A percentile compares a stretch with the other conserved stretches of the same genome.
phyloP scores from a whole-genome alignment of 1,139 yeast species.

The Magnusiomyces sp. region DNA sequence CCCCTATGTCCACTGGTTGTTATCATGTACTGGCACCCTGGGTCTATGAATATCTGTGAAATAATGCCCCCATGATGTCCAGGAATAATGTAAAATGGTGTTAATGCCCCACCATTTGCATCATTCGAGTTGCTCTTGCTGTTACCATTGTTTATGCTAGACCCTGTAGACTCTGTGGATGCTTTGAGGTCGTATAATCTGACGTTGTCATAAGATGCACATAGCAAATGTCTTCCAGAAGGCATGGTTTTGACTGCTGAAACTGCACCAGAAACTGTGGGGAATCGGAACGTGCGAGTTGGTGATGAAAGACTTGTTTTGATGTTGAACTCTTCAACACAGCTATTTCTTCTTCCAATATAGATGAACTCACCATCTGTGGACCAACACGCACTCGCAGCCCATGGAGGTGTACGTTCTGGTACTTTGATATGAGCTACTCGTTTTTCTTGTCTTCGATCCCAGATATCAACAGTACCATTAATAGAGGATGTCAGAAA shows the following conservation, averaged over 20 bases:
- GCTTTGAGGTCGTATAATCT: slow-evolving; percentile 70
- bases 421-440: slow-evolving; percentile 55
- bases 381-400: slow-evolving; percentile 80
- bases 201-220: slow-evolving; percentile 87
- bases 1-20: slow-evolving; percentile 95
- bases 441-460: slow-evolving; percentile 44
- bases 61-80: slow-evolving; percentile 62
- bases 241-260: slow-evolving; percentile 76
- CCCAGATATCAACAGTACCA: slow-evolving; percentile 82
- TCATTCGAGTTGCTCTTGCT: slow-evolving; percentile 30
- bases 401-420: slow-evolving; percentile 83
- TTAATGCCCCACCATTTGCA: slow-evolving; percentile 17
- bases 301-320: slow-evolving; percentile 50
- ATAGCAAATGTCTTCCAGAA: slow-evolving; percentile 64
- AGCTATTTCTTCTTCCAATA: slow-evolving; percentile 83
- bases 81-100: slow-evolving; percentile 49
- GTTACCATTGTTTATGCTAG: background rate
- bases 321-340: slow-evolving; percentile 77
- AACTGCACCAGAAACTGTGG: slow-evolving; percentile 87
- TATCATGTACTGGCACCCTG: slow-evolving; percentile 77
- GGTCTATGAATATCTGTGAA: slow-evolving; percentile 63
- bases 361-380: slow-evolving; percentile 68
- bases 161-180: background rate
- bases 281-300: slow-evolving; percentile 58
- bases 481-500: slow-evolving; percentile 79